These are phyloP conservation scores for Neurospora pannonica DNA, from an alignment of 495 filamentous ascomycete species.

Conservation along the genomic window DNA sequence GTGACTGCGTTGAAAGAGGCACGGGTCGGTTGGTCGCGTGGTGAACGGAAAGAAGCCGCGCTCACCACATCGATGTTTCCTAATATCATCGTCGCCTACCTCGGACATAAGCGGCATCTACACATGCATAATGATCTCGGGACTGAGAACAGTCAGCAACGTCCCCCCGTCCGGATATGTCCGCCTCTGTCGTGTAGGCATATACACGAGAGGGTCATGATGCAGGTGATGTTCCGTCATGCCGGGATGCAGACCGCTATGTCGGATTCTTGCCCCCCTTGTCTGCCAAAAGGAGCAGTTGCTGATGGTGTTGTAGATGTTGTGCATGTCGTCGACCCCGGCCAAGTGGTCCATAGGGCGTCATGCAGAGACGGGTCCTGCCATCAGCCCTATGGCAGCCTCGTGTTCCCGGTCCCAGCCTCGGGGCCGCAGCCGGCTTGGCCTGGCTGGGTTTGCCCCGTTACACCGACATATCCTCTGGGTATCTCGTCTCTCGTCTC, in stretches of 20 bases:
- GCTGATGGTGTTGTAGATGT: background rate
- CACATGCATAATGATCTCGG: background rate
- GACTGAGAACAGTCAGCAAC: background rate
- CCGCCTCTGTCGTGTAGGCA: background rate
- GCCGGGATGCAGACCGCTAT: background rate
- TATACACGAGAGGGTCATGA: background rate
- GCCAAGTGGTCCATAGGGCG: background rate
- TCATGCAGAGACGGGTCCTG: background rate
- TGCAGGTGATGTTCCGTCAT: background rate
- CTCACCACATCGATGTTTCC: background rate
- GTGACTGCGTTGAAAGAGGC: background rate
- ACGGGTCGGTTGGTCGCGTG: background rate
- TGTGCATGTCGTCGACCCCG: background rate
- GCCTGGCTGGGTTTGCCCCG: background rate
- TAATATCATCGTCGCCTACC: background rate
- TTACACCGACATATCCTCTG: background rate
- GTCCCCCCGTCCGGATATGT: background rate
- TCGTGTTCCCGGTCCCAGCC: background rate
- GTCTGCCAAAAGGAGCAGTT: background rate
- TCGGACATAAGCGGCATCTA: background rate
- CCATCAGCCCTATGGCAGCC: background rate
- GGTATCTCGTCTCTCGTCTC: background rate
- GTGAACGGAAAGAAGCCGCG: background rate
- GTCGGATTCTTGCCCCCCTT: background rate
- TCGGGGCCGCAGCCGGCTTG: background rate